A percentile compares a stretch with the other conserved stretches of the same genome.
phyloP scores from a whole-genome alignment of 2,329 filamentous ascomycete genomes.

The Massarina eburnea region DNA sequence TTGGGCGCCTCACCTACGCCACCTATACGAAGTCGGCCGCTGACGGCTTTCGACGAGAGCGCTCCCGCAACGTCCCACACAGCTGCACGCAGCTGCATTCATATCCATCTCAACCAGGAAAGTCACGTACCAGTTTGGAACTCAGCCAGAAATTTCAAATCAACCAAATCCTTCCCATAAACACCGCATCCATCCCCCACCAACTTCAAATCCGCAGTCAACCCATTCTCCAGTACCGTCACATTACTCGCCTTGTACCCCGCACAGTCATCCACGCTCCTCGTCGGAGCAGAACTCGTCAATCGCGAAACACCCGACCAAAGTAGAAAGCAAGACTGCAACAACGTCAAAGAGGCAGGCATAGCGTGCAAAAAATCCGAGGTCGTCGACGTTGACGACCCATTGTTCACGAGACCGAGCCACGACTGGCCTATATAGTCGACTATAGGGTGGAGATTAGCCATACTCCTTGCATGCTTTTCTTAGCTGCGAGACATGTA shows the following conservation, averaged over 20 bases:
- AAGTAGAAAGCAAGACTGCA: slow-evolving; percentile 24
- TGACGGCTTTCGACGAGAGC: no score
- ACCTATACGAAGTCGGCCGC: no score
- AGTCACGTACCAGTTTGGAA: slow-evolving; percentile 58
- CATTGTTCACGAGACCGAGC: slow-evolving; percentile 22
- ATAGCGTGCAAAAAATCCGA: slow-evolving; percentile 19
- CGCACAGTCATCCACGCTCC: slow-evolving; percentile 53
- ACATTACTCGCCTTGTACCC: slow-evolving; percentile 69
- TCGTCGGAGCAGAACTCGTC: slow-evolving; percentile 23
- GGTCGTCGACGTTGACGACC: slow-evolving; percentile 7
- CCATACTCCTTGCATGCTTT: slow-evolving; percentile 15
- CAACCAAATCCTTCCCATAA: slow-evolving; percentile 58
- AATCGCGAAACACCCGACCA: slow-evolving; percentile 22
- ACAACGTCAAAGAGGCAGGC: slow-evolving; percentile 23
- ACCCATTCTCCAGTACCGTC: slow-evolving; percentile 50
- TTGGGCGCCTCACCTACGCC: no score
- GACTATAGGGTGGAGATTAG: slow-evolving; percentile 26
- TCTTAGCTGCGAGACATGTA: slow-evolving; percentile 8
- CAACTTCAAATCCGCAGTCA: slow-evolving; percentile 70
- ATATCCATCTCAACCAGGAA: no score
- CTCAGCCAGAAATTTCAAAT: slow-evolving; percentile 59
- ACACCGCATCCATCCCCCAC: slow-evolving; percentile 65
- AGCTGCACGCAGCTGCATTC: no score
- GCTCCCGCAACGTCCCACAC: no score
- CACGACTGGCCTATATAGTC: slow-evolving; percentile 37